These are phyloP conservation scores for Quercus dentata DNA, from an alignment of 306 rosid genomes.

Conservation along the genomic window DNA sequence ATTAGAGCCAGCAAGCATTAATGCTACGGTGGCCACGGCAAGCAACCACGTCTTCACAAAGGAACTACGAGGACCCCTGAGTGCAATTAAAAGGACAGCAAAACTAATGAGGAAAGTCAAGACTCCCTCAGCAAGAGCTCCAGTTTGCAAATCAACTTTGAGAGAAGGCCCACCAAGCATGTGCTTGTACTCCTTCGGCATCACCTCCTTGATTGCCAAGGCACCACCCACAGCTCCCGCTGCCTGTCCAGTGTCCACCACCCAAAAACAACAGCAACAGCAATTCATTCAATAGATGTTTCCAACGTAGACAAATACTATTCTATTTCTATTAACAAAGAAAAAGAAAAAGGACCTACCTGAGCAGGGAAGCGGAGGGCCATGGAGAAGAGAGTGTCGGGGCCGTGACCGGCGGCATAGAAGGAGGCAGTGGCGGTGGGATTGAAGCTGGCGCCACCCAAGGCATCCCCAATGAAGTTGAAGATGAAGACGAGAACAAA, in stretches of 20 bases:
- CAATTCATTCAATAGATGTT: no score
- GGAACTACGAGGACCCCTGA: conserved; percentile 68
- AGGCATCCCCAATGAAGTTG: conserved; percentile 42
- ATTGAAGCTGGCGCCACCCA: conserved; percentile 96
- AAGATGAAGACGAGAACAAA: conserved; percentile 62
- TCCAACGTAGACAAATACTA: no score
- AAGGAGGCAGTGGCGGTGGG: conserved; percentile 80
- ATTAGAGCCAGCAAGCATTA: conserved; percentile 58
- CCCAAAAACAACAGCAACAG: neutral
- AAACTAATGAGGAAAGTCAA: conserved; percentile 74
- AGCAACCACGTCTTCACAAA: conserved; percentile 59
- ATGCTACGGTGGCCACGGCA: conserved; percentile 46
- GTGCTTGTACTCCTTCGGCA: conserved; percentile 62
- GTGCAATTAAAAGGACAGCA: conserved; percentile 60
- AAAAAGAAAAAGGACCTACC: conserved; percentile 53
- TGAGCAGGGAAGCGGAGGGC: conserved; percentile 92
- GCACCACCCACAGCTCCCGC: conserved; percentile 87
- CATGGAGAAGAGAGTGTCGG: conserved; percentile 74
- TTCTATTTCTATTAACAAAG: no score
- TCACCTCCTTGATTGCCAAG: conserved; percentile 63
- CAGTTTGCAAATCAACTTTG: conserved; percentile 81
- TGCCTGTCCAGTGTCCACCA: conserved; percentile 50
- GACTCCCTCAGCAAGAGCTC: conserved; percentile 75
- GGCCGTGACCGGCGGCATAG: conserved; percentile 67
- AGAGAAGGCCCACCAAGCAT: conserved; percentile 82